Evolutionary conservation across 164 flowering plant species (phyloP).

Genomic region (Liquidambar formosana): DNA sequence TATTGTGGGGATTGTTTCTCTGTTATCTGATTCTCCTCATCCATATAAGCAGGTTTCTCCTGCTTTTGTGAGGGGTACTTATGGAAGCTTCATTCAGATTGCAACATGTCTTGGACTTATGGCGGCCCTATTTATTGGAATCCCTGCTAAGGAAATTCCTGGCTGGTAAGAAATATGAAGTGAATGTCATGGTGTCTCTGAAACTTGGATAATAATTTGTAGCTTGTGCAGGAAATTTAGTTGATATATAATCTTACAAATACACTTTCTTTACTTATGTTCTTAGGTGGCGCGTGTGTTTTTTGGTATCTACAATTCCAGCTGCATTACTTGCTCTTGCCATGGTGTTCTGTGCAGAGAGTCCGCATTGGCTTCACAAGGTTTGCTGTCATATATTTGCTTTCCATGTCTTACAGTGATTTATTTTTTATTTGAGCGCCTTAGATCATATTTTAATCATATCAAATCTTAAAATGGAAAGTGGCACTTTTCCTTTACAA

Average conservation of each 20-base stretch:
- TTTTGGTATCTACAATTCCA: constrained; percentile 88
- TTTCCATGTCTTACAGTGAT: neutral
- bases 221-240: neutral
- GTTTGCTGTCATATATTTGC: constrained; percentile 31
- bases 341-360: constrained; percentile 84
- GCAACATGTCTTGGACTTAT: constrained; percentile 93
- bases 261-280: neutral
- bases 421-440: no score
- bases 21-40: neutral
- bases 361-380: constrained; percentile 96
- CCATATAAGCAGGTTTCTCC: constrained; percentile 58
- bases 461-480: no score
- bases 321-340: constrained; percentile 73
- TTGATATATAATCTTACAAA: neutral
- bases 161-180: constrained; percentile 66
- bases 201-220: neutral
- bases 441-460: no score
- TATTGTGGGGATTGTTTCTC: neutral
- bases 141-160: constrained; percentile 64
- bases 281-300: constrained; percentile 94
- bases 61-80: constrained; percentile 90
- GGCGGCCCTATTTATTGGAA: constrained; percentile 78
- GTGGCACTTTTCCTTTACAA: no score
- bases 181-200: neutral
- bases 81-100: constrained; percentile 93